Percentiles rank a stretch among this genome's conserved stretches.
Conservation (phyloP, 2,329 filamentous ascomycete species). For the Colletotrichum godetiae region DNA sequence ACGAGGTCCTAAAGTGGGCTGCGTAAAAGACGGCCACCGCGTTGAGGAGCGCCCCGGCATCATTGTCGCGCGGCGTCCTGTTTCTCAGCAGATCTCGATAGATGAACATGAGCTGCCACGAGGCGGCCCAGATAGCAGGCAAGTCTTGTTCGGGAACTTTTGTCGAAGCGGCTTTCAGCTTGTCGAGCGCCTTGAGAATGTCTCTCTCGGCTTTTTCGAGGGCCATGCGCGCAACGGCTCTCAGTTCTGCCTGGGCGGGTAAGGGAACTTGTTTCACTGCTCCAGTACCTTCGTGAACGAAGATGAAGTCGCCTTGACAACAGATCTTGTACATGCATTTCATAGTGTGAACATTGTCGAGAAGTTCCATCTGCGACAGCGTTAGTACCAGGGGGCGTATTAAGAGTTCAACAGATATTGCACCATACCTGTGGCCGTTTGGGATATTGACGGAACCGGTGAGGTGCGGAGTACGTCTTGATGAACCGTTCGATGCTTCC, state of each 20-base stretch:
- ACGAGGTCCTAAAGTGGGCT: slow-evolving; percentile 36
- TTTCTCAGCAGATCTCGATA: no score
- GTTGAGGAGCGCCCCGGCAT: no score
- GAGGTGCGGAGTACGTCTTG: not conserved
- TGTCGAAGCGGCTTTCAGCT: no score
- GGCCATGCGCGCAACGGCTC: no score
- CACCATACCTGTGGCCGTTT: slow-evolving; percentile 11
- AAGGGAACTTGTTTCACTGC: not conserved
- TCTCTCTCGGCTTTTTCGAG: no score
- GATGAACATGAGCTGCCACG: no score
- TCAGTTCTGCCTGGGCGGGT: no score
- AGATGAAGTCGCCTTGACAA: slow-evolving; percentile 44
- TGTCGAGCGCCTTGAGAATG: no score
- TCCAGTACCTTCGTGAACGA: slow-evolving; percentile 10
- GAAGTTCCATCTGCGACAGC: slow-evolving; percentile 43
- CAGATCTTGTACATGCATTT: slow-evolving; percentile 63
- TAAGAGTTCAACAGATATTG: no score
- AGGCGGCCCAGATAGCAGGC: no score
- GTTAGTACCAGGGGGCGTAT: not conserved
- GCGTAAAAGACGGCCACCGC: not conserved
- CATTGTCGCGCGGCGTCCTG: no score
- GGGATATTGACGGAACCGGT: not conserved
- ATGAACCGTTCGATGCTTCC: not conserved
- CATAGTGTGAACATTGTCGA: slow-evolving; percentile 57
- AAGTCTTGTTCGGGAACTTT: no score